Evolutionary conservation across 1,284 basidiomycete genomes (phyloP), one percentile per base, ranked within the genome.

Genomic region (Inonotus hispidus): DNA sequence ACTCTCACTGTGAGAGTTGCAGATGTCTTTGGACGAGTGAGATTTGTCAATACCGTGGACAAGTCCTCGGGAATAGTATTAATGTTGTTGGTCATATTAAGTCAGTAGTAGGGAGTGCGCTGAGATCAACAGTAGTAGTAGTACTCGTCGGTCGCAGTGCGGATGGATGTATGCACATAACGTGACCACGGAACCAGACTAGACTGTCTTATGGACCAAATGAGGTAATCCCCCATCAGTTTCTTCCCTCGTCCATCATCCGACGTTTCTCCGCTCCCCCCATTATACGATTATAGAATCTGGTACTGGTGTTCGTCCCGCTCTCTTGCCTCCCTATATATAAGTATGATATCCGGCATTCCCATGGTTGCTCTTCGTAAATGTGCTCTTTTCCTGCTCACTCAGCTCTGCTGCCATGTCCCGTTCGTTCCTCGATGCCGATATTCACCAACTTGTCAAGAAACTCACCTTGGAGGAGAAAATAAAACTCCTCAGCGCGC

Each of bases 1-100:
- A 98, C 82, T 37, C 96, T 87, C 47, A 98, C 72, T n/a, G 94
- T 96, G 63, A 96, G 77, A 7, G 90, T 91, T 19, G 91, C 90
- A 60, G 84, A 80, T 3, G 88, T 88, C 65, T 79, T 80, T 2
- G 93, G 90, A 2, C 80, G 77, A 21, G 83, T 76, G 46, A 80
- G 75, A 74, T 89, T 93, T 53, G 87, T 88, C 50, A 85, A 78
- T 21, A 77, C 73, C 65, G 83, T 82, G 56, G 81, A 78, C 61
- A 80, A 75, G 67, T 73, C 77, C 10, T 46, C 21, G 45, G 14
- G n/a, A 23, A 19, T 10, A 46, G 45, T 10, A 23, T 2, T 14
- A 19, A 10, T 19, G 10, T n/a, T 19, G 13, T 10, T 10, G 21
- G 16, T 39, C 11, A 39, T 39, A 39, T n/a, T 39, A 13, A 39